A percentile compares a stretch with the other conserved stretches of the same genome.
Conservation (phyloP, 2,329 filamentous ascomycete genomes). For the Talaromyces marneffei region DNA sequence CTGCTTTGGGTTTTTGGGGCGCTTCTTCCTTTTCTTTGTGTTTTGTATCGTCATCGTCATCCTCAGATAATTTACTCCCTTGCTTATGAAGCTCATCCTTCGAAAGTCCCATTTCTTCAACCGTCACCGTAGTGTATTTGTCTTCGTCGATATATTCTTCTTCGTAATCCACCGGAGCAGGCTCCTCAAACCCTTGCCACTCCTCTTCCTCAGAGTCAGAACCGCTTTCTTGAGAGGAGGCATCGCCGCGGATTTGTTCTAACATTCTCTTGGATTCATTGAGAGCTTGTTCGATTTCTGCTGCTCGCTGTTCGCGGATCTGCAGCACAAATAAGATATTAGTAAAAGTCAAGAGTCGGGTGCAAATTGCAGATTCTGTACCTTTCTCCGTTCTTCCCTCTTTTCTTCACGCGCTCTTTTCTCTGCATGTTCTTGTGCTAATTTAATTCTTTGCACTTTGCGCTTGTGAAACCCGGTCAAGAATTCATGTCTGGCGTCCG, state of each 20-base stretch:
- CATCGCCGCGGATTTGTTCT: conserved; percentile 47
- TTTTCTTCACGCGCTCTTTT: conserved; percentile 73
- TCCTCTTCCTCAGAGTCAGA: conserved; percentile 46
- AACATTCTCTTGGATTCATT: conserved; percentile 67
- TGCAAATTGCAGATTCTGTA: conserved; percentile 31
- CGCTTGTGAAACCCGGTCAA: conserved; percentile 96
- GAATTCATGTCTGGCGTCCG: conserved; percentile 72
- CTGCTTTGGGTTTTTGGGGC: conserved; percentile 26
- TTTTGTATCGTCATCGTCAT: conserved; percentile 22
- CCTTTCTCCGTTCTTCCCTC: conserved; percentile 68
- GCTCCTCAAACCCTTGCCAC: conserved; percentile 59
- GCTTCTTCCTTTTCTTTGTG: conserved; percentile 11
- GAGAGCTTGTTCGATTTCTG: conserved; percentile 77
- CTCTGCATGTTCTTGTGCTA: conserved; percentile 74
- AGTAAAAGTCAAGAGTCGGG: neutral
- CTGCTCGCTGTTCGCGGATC: conserved; percentile 76
- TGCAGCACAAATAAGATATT: conserved; percentile 34
- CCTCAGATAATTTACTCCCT: neutral
- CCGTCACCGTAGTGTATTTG: conserved; percentile 87
- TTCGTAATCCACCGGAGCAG: conserved; percentile 64
- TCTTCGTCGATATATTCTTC: conserved; percentile 97
- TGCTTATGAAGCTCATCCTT: conserved; percentile 48
- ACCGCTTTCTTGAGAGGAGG: conserved; percentile 27
- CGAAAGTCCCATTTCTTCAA: conserved; percentile 79
- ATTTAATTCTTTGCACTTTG: conserved; percentile 76